Evolutionary conservation across 1,139 yeast species (phyloP).

Genomic region (Pichia sp.): DNA sequence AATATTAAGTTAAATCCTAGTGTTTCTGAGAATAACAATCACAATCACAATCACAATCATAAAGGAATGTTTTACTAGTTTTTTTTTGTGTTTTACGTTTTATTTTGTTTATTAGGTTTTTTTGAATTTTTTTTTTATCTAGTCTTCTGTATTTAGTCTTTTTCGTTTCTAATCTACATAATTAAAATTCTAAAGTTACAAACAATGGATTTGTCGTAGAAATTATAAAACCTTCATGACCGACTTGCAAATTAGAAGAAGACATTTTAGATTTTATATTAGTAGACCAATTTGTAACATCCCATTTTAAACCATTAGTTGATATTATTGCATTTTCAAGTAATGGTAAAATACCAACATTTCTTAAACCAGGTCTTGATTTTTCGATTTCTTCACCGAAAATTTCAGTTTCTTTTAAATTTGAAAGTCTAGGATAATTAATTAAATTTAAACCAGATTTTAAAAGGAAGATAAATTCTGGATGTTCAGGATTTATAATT

Average conservation of each 20-base stretch:
- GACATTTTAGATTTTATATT: constrained; percentile 59
- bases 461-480: constrained; percentile 59
- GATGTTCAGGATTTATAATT: constrained; percentile 38
- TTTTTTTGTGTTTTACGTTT: too few relatives aligned
- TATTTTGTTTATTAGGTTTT: not conserved
- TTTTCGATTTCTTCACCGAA: constrained; percentile 10
- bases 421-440: constrained; percentile 21
- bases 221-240: constrained; percentile 44
- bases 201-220: constrained; percentile 39
- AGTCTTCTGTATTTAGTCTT: not conserved
- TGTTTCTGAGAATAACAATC: too few relatives aligned
- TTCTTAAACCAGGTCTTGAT: constrained; percentile 26
- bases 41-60: too few relatives aligned
- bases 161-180: too few relatives aligned
- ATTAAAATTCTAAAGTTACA: constrained; percentile 39
- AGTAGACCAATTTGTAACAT: constrained; percentile 68
- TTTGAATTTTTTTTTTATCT: not conserved
- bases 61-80: too few relatives aligned
- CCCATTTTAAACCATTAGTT: constrained; percentile 78
- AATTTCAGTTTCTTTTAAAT: constrained; percentile 14
- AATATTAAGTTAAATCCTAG: too few relatives aligned
- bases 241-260: constrained; percentile 67
- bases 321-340: constrained; percentile 42
- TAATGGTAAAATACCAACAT: constrained; percentile 74
- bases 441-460: constrained; percentile 46